Evolutionary conservation across 2,329 filamentous ascomycete species (phyloP).

Genomic region (Elsinoe necatrix): DNA sequence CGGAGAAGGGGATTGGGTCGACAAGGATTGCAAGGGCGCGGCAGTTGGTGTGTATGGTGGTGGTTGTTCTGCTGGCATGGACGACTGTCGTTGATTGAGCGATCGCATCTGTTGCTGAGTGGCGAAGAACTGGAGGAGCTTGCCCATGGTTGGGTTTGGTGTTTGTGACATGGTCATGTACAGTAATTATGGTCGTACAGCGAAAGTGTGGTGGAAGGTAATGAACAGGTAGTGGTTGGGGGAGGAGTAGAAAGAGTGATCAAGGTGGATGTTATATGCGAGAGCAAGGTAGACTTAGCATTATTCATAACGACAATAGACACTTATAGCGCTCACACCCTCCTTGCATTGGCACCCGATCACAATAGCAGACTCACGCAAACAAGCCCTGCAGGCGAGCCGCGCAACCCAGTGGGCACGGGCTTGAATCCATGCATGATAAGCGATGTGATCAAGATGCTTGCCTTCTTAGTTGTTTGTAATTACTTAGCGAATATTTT

Average conservation of each 20-base stretch:
- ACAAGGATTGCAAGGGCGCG: background rate
- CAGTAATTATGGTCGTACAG: background rate
- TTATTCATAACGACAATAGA: background rate
- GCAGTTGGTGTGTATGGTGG: background rate
- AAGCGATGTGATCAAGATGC: background rate
- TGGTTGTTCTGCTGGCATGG: background rate
- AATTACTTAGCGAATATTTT: too few relatives aligned
- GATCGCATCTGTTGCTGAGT: background rate
- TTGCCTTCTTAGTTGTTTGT: background rate
- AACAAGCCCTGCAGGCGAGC: background rate
- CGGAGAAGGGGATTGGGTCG: background rate
- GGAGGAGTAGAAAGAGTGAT: background rate
- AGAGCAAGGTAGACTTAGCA: background rate
- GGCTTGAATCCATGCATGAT: background rate
- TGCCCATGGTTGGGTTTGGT: background rate
- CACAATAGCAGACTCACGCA: background rate
- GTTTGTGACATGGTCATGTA: constrained; percentile 5
- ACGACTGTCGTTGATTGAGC: background rate
- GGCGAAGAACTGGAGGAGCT: constrained; percentile 1
- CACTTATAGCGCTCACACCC: background rate
- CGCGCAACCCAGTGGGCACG: background rate
- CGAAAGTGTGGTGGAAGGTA: background rate
- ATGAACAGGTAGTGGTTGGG: background rate
- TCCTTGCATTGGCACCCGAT: background rate
- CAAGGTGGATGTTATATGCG: background rate